Percentiles rank a stretch among this genome's conserved stretches.
Evolutionary conservation across 768 basidiomycete genomes (phyloP).

Genomic region (Symmetrospora coprosmae): DNA sequence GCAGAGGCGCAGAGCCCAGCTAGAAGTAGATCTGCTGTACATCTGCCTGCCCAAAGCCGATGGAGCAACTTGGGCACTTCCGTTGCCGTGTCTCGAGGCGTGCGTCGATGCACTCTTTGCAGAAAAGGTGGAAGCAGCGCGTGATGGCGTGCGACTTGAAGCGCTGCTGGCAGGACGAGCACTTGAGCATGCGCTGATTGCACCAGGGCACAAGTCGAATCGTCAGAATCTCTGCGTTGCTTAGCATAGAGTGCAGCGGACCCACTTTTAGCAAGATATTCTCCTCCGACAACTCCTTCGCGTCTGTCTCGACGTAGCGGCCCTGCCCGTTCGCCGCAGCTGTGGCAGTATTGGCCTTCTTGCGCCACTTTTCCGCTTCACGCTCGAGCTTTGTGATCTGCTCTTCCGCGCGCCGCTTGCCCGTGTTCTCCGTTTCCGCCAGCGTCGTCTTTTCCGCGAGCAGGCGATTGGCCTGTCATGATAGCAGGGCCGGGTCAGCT

Average conservation of each 20-base stretch:
- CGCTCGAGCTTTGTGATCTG: not conserved
- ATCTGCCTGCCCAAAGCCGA: slow-evolving; percentile 67
- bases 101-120: slow-evolving; percentile 54
- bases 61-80: slow-evolving; percentile 79
- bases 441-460: too few relatives aligned
- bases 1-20: too few relatives aligned
- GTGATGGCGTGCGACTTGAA: slow-evolving; percentile 39
- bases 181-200: slow-evolving; percentile 61
- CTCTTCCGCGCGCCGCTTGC: slow-evolving; percentile 3
- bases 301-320: slow-evolving; percentile 1
- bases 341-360: slow-evolving; percentile 2
- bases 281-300: slow-evolving; percentile 44
- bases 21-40: slow-evolving; percentile 57
- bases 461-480: too few relatives aligned
- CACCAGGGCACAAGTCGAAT: not conserved
- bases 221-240: too few relatives aligned
- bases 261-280: not conserved
- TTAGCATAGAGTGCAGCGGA: not conserved
- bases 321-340: slow-evolving; percentile 9
- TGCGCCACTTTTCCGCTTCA: slow-evolving; percentile 11
- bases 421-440: too few relatives aligned
- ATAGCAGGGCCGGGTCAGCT: too few relatives aligned
- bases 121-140: slow-evolving; percentile 31
- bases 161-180: slow-evolving; percentile 66
- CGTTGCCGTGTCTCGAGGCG: slow-evolving; percentile 77